These are phyloP conservation scores for Kodamaea fungicola DNA, from an alignment of 1,139 yeast genomes.

Conservation along the genomic window DNA sequence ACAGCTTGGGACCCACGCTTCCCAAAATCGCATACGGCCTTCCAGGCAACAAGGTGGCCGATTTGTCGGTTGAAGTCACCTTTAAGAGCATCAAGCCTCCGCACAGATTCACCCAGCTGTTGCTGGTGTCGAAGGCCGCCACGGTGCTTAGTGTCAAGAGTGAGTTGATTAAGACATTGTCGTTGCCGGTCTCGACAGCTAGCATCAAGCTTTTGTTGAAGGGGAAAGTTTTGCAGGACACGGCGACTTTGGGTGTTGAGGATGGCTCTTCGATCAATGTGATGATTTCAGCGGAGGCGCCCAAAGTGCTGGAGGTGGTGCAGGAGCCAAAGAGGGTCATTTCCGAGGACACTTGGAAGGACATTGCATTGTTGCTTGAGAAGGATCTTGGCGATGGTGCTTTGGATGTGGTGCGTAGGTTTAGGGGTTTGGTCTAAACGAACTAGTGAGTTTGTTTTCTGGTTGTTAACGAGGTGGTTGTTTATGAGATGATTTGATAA, in stretches of 20 bases:
- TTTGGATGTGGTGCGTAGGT: conserved; percentile 25
- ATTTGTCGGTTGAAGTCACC: conserved; percentile 14
- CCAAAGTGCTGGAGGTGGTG: conserved; percentile 11
- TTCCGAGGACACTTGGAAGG: conserved; percentile 27
- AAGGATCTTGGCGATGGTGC: conserved; percentile 31
- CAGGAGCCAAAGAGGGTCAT: conserved; percentile 13
- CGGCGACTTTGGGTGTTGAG: conserved; percentile 21
- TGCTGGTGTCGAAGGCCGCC: conserved; percentile 22
- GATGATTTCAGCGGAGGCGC: conserved; percentile 31
- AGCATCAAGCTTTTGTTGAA: conserved; percentile 39
- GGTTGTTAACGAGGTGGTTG: too few relatives aligned
- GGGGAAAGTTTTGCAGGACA: conserved; percentile 44
- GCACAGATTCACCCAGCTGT: conserved; percentile 30
- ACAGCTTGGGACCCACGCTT: conserved; percentile 41
- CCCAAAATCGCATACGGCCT: conserved; percentile 29
- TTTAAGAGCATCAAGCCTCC: conserved; percentile 48
- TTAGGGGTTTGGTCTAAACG: too few relatives aligned
- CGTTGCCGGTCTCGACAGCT: conserved; percentile 25
- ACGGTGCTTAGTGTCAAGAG: conserved; percentile 35
- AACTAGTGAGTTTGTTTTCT: too few relatives aligned
- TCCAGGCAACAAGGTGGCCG: conserved; percentile 17
- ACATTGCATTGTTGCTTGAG: conserved; percentile 28
- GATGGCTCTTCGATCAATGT: conserved; percentile 30
- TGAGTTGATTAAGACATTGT: conserved; percentile 26
- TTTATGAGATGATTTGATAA: too few relatives aligned